phyloP scores from a whole-genome alignment of 305 asterid species.

The Fraxinus greggii region DNA sequence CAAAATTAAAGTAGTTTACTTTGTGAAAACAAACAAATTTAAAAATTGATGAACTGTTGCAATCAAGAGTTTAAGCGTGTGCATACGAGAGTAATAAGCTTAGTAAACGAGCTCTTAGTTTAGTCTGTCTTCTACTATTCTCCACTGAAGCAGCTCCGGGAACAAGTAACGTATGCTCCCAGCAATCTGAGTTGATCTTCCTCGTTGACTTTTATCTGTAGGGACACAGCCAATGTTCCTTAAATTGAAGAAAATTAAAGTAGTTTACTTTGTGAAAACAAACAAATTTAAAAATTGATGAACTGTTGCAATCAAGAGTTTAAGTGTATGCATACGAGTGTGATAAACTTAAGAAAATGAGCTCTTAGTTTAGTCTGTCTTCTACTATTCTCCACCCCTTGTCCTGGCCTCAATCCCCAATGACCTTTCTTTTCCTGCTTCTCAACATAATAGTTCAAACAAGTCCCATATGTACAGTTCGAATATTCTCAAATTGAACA shows the following conservation, averaged over 20 bases:
- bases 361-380: background rate
- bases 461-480: background rate
- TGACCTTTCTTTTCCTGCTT: background rate
- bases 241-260: background rate
- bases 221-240: background rate
- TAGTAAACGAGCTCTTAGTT: background rate
- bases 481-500: background rate
- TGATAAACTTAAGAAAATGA: background rate
- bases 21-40: background rate
- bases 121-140: background rate
- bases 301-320: slow-evolving; percentile 1
- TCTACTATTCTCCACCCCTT: background rate
- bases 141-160: slow-evolving; percentile 60
- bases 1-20: background rate
- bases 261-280: background rate
- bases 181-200: slow-evolving; percentile 23
- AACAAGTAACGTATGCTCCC: slow-evolving; percentile 79
- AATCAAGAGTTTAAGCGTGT: background rate
- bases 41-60: background rate
- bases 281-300: background rate
- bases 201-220: background rate
- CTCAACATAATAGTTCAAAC: background rate
- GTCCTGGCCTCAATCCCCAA: background rate
- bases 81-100: background rate
- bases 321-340: background rate